Conservation (phyloP, 1,139 yeast genomes). For the Pichia kudriavzevii region DNA sequence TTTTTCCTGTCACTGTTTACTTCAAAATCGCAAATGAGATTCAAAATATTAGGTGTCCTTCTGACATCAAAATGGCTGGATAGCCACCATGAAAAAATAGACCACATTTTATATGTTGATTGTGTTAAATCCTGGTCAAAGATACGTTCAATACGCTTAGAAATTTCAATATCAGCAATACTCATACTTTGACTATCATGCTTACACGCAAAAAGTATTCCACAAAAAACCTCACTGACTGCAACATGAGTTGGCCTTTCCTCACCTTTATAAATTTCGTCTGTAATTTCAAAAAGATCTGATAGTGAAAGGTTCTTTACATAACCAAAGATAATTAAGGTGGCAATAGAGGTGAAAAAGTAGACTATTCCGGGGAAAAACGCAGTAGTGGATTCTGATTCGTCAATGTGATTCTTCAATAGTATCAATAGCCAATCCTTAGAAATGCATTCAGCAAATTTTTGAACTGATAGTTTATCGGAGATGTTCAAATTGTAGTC, state of each 20-base stretch:
- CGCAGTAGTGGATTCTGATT: slow-evolving; percentile 53
- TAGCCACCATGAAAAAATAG: slow-evolving; percentile 66
- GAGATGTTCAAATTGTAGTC: slow-evolving; percentile 32
- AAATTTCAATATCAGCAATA: slow-evolving; percentile 42
- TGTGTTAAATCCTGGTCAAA: slow-evolving; percentile 62
- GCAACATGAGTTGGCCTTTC: slow-evolving; percentile 61
- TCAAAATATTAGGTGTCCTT: slow-evolving; percentile 50
- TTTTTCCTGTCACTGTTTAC: slow-evolving; percentile 39
- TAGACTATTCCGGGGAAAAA: slow-evolving; percentile 59
- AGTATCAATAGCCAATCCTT: slow-evolving; percentile 53
- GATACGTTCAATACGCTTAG: slow-evolving; percentile 38
- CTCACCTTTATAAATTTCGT: slow-evolving; percentile 47
- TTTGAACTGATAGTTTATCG: slow-evolving; percentile 36
- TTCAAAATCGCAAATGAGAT: slow-evolving; percentile 40
- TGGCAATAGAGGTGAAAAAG: slow-evolving; percentile 40
- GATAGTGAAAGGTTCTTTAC: slow-evolving; percentile 32
- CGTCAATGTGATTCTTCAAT: slow-evolving; percentile 51
- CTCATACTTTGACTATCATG: slow-evolving; percentile 24
- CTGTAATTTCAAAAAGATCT: slow-evolving; percentile 46
- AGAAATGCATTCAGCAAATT: slow-evolving; percentile 41
- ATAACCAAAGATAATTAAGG: slow-evolving; percentile 39
- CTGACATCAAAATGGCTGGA: slow-evolving; percentile 61
- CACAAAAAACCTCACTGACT: slow-evolving; percentile 53
- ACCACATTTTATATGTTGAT: slow-evolving; percentile 74
- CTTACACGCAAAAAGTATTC: slow-evolving; percentile 46